Evolutionary conservation across 257 asterid species (phyloP), one percentile per base, ranked within the genome.

Genomic region (Ilex asprella): DNA sequence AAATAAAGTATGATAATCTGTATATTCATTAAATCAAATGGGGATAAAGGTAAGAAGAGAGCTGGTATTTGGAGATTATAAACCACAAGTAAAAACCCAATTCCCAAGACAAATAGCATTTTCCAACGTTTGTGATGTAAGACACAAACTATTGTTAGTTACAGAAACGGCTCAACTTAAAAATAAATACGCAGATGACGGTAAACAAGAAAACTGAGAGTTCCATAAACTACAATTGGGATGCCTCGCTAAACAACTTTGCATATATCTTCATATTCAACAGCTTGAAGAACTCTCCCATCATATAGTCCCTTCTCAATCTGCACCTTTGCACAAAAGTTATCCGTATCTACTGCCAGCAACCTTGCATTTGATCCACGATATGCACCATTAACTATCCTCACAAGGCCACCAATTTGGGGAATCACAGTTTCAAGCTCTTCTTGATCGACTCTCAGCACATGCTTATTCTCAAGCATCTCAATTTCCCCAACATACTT

Each of bases 401-500:
- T 86, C 60, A 91, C 93, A 69, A 82, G 88, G 14, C 95, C 96
- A 3, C 98, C 98, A 43, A 86, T 86, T 80, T 92, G 99, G 6
- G 99, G 97, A 64, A 86, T 79, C 73, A 92, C 99, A 0, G 97
- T 92, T 84, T 92, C 97, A 46, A 92, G 88, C 81, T 92, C 99
- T 70, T 71, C 91, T 69, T 92, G 97, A 82, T 92, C 99, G 69
- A 92, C 82, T 67, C 97, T 80, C 79, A 86, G 53, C 1, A 92
- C 80, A 68, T 92, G 96, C 84, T 85, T 92, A 55, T 72, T 92
- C 76, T 86, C 97, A 27, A 92, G 82, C 94, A 89, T 92, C 81
- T 89, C 95, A 79, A 89, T 85, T 77, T 89, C 99, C 63, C 95
- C 97, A 58, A 73, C 85, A 58, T 86, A 92, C 71, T 77, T 86